Conservation (phyloP, 1,284 basidiomycete species). For the Pterulicium gracile region DNA sequence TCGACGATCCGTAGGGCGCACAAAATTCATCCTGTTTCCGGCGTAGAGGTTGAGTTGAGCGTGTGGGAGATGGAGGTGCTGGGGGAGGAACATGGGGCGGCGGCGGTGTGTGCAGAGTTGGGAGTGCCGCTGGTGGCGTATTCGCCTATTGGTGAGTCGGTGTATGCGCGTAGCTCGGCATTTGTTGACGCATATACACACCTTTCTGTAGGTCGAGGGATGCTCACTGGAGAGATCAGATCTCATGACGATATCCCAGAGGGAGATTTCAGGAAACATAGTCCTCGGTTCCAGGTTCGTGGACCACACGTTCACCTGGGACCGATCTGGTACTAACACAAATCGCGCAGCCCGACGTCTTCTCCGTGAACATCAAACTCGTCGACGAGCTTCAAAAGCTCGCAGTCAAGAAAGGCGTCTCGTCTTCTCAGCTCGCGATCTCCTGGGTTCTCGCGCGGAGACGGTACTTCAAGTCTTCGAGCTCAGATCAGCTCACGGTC, state of each 20-base stretch:
- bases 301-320: not conserved
- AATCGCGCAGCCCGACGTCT: slow-evolving; percentile 18
- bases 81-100: slow-evolving; percentile 16
- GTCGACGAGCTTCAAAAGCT: slow-evolving; percentile 35
- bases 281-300: slow-evolving; percentile 1
- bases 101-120: slow-evolving; percentile 29
- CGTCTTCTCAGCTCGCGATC: slow-evolving; percentile 36
- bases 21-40: slow-evolving; percentile 32
- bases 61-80: slow-evolving; percentile 25
- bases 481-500: slow-evolving; percentile 25
- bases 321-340: not conserved
- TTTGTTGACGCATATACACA: not conserved
- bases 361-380: slow-evolving; percentile 41
- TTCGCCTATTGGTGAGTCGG: slow-evolving; percentile 24
- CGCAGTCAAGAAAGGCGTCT: slow-evolving; percentile 31
- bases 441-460: slow-evolving; percentile 35
- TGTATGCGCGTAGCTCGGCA: no score
- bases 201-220: slow-evolving; percentile 33
- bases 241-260: slow-evolving; percentile 30
- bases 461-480: not conserved
- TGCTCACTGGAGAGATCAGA: slow-evolving; percentile 40
- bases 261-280: not conserved
- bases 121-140: slow-evolving; percentile 44
- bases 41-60: slow-evolving; percentile 44
- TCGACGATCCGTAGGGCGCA: slow-evolving; percentile 28